phyloP scores from a whole-genome alignment of 1,284 basidiomycete genomes.

The Boletus holoroseus region DNA sequence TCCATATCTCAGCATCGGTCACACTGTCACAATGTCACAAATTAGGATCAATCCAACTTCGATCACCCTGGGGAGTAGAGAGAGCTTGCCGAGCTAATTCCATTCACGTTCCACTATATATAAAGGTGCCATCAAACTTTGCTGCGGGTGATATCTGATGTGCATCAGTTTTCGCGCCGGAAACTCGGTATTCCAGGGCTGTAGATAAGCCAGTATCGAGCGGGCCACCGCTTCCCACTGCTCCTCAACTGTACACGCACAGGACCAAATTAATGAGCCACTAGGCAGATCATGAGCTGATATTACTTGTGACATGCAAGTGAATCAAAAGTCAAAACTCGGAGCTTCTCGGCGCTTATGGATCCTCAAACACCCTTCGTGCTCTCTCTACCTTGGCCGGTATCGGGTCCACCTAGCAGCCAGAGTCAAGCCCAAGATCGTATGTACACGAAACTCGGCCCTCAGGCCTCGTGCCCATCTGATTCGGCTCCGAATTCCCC shows the following conservation, averaged over 20 bases:
- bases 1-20: slow-evolving; percentile 33
- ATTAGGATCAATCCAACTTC: not conserved
- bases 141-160: no score
- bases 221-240: no score
- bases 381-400: not conserved
- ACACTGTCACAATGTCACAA: slow-evolving; percentile 26
- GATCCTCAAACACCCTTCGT: not conserved
- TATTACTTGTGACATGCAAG: no score
- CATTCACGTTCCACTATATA: no score
- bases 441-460: not conserved
- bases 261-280: no score
- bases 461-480: not conserved
- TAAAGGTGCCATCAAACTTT: no score
- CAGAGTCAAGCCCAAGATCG: not conserved
- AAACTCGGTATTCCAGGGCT: not conserved
- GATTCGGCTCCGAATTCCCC: not conserved
- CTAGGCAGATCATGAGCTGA: not conserved
- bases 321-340: not conserved
- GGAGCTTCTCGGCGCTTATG: not conserved
- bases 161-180: not conserved
- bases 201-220: no score
- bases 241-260: no score
- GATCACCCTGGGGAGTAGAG: no score
- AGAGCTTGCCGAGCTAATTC: no score
- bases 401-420: no score